These are phyloP conservation scores for Auricularia cornea DNA, from an alignment of 768 basidiomycete genomes.

Conservation along the genomic window DNA sequence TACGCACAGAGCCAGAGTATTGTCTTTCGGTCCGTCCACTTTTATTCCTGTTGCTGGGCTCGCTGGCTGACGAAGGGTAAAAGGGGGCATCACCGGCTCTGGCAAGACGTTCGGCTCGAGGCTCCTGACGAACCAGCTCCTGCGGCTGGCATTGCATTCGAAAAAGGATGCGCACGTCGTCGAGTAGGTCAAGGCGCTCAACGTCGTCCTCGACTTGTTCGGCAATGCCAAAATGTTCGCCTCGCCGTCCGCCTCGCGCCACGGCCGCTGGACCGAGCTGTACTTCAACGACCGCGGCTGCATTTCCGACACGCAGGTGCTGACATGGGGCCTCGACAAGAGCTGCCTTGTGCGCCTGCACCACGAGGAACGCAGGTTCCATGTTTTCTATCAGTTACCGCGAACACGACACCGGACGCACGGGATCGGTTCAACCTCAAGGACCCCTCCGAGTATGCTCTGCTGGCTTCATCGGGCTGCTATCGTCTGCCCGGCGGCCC, in stretches of 20 bases:
- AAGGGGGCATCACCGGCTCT: slow-evolving; percentile 81
- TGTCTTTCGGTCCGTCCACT: slow-evolving; percentile 54
- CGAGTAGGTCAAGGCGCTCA: slow-evolving; percentile 68
- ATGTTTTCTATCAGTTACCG: slow-evolving; percentile 85
- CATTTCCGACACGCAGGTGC: slow-evolving; percentile 65
- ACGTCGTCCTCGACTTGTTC: slow-evolving; percentile 78
- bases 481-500: slow-evolving; percentile 85
- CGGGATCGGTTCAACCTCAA: slow-evolving; percentile 69
- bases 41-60: slow-evolving; percentile 3
- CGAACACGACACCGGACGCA: slow-evolving; percentile 74
- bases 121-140: slow-evolving; percentile 69
- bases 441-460: slow-evolving; percentile 75
- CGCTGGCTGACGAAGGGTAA: slow-evolving; percentile 9
- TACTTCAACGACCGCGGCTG: slow-evolving; percentile 78
- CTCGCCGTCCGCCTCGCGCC: slow-evolving; percentile 82
- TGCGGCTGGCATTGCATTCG: slow-evolving; percentile 74
- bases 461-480: slow-evolving; percentile 78
- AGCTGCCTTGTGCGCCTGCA: slow-evolving; percentile 64
- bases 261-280: slow-evolving; percentile 71
- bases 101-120: slow-evolving; percentile 72
- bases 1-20: slow-evolving; percentile 70
- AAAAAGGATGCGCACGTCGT: slow-evolving; percentile 63
- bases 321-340: slow-evolving; percentile 83
- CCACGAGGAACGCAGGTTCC: slow-evolving; percentile 82
- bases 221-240: slow-evolving; percentile 83